phyloP scores from a whole-genome alignment of 805 yeast species.

The Ascoidea rubescens region DNA sequence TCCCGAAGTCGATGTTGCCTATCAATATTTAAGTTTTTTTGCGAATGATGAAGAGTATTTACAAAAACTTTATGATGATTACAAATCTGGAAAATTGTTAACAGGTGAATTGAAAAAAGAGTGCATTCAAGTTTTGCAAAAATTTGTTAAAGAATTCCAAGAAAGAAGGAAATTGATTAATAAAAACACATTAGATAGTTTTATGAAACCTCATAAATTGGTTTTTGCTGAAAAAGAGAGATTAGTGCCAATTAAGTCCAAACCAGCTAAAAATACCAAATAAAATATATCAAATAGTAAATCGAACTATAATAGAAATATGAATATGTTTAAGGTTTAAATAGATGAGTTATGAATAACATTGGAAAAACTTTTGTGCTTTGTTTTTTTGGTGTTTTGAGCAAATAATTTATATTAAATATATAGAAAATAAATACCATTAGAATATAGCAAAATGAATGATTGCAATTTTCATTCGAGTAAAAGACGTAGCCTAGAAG shows the following conservation, averaged over 20 bases:
- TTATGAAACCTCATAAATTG: conserved; percentile 78
- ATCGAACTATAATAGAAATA: too few species aligned
- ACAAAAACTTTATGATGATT: conserved; percentile 42
- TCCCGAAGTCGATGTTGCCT: conserved; percentile 92
- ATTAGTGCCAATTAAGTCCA: conserved; percentile 52
- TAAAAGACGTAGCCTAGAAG: background rate
- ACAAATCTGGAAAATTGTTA: conserved; percentile 67
- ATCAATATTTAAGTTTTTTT: conserved; percentile 84
- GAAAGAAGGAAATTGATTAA: conserved; percentile 55
- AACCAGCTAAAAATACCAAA: conserved; percentile 26
- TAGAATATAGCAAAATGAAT: too few species aligned
- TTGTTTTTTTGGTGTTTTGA: too few species aligned
- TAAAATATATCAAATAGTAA: conserved; percentile 7
- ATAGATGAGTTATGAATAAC: too few species aligned
- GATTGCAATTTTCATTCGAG: background rate
- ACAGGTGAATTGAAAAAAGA: conserved; percentile 89
- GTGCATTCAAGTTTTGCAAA: conserved; percentile 70
- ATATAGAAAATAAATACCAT: too few species aligned
- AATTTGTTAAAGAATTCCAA: conserved; percentile 73
- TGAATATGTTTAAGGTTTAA: too few species aligned
- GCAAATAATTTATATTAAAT: too few species aligned
- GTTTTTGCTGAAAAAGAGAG: conserved; percentile 64
- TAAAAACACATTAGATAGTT: conserved; percentile 44
- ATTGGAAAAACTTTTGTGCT: too few species aligned
- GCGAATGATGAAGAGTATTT: conserved; percentile 77